phyloP scores from a whole-genome alignment of 2,329 filamentous ascomycete genomes.

The Parastagonospora avenae region DNA sequence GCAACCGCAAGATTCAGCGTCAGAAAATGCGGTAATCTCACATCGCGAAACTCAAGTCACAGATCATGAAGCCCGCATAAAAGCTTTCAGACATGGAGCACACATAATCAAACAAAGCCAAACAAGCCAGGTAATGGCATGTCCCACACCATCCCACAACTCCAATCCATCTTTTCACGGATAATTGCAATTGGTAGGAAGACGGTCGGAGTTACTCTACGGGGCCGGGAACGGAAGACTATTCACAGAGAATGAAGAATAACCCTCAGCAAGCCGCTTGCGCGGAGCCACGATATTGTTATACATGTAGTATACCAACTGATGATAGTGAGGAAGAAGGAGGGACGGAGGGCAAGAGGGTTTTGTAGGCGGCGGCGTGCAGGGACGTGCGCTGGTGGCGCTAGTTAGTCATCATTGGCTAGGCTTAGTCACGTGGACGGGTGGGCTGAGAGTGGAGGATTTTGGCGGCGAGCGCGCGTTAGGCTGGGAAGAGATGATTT shows the following conservation, averaged over 20 bases:
- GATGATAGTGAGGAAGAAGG: slow-evolving; percentile 40
- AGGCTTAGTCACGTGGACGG: background rate
- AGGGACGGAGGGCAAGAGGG: slow-evolving; percentile 21
- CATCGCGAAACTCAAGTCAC: too few species aligned
- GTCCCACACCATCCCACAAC: slow-evolving; percentile 52
- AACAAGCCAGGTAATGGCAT: slow-evolving; percentile 17
- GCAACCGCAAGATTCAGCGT: too few species aligned
- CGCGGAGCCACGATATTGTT: slow-evolving; percentile 48
- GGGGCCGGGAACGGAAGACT: slow-evolving; percentile 53
- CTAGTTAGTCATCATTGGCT: slow-evolving; percentile 10
- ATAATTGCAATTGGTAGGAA: slow-evolving; percentile 47
- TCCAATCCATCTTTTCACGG: slow-evolving; percentile 50
- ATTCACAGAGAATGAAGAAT: slow-evolving; percentile 41
- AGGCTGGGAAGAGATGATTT: background rate
- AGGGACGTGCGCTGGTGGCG: slow-evolving; percentile 11
- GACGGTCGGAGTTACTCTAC: slow-evolving; percentile 46
- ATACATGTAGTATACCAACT: slow-evolving; percentile 44
- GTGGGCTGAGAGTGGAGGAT: too few species aligned
- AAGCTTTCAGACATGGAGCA: background rate
- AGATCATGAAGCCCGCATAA: background rate
- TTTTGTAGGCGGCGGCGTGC: slow-evolving; percentile 25
- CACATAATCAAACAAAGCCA: background rate
- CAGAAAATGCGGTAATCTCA: too few species aligned
- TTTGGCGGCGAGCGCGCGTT: background rate
- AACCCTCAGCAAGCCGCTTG: slow-evolving; percentile 51